Evolutionary conservation across 371 early-diverging fungal species (phyloP).

Genomic region (Lichtheimia hyalospora): DNA sequence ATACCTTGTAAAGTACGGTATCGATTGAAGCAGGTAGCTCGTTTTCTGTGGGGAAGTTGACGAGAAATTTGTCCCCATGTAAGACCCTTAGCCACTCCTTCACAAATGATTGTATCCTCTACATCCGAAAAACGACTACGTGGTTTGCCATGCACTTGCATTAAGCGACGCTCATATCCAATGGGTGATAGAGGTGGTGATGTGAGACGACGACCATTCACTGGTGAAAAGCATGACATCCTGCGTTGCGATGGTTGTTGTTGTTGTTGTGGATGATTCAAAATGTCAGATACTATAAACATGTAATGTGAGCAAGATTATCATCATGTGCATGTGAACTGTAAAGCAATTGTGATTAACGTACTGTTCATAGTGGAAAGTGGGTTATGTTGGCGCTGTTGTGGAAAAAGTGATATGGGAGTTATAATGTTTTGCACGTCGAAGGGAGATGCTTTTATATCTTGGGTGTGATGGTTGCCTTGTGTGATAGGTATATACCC

Average conservation of each 20-base stretch:
- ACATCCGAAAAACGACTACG: constrained; percentile 49
- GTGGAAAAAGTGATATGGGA: too few species aligned
- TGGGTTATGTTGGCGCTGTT: too few species aligned
- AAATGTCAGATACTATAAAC: constrained; percentile 41
- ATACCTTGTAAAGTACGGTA: constrained; percentile 51
- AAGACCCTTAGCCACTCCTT: constrained; percentile 48
- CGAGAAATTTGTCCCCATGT: constrained; percentile 55
- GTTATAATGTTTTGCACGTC: too few species aligned
- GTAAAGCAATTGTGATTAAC: too few species aligned
- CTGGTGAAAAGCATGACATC: constrained; percentile 3
- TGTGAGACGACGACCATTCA: constrained; percentile 17
- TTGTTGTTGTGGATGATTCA: constrained; percentile 23
- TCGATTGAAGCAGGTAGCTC: constrained; percentile 53
- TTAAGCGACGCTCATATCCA: constrained; percentile 1
- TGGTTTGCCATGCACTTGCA: constrained; percentile 36
- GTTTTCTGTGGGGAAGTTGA: constrained; percentile 50
- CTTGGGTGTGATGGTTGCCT: too few species aligned
- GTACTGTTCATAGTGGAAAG: too few species aligned
- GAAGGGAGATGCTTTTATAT: too few species aligned
- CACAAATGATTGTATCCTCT: constrained; percentile 49
- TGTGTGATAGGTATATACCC: too few species aligned
- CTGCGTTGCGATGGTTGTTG: not conserved
- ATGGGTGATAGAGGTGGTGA: constrained; percentile 42
- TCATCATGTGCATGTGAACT: too few species aligned
- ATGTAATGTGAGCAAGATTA: too few species aligned